phyloP scores from a whole-genome alignment of 169 alveolate genomes.

The Cryptosporidium bovis region DNA sequence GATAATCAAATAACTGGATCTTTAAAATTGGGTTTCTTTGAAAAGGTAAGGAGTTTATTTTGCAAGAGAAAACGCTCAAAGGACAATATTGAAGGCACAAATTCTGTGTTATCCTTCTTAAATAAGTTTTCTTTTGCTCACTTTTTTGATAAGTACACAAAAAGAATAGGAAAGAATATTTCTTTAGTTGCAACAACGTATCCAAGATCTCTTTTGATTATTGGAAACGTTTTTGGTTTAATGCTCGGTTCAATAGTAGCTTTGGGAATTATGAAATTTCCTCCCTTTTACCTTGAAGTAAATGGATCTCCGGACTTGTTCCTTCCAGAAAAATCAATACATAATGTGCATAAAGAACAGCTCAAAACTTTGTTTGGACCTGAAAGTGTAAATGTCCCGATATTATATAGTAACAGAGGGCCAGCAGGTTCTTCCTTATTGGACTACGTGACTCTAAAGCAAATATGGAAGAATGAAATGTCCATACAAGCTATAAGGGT shows the following conservation, averaged over 20 bases:
- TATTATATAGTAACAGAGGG: conserved; percentile 66
- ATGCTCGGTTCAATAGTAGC: conserved; percentile 64
- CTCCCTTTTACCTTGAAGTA: conserved; percentile 56
- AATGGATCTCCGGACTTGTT: conserved; percentile 68
- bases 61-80: background rate
- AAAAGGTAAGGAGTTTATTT: background rate
- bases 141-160: conserved; percentile 59
- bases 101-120: conserved; percentile 2
- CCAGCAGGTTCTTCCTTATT: conserved; percentile 54
- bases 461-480: conserved; percentile 70
- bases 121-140: conserved; percentile 26
- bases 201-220: conserved; percentile 57
- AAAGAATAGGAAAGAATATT: conserved; percentile 46
- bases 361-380: conserved; percentile 36
- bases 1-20: too few relatives aligned
- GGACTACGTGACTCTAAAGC: conserved; percentile 38
- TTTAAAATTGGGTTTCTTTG: background rate
- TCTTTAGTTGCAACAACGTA: conserved; percentile 31
- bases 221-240: conserved; percentile 56
- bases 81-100: background rate
- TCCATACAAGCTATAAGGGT: conserved; percentile 59
- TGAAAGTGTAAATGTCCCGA: conserved; percentile 41
- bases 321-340: conserved; percentile 50
- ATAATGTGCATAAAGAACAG: conserved; percentile 35
- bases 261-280: conserved; percentile 58